A percentile compares a stretch with the other conserved stretches of the same genome.
Evolutionary conservation across 2,329 filamentous ascomycete species (phyloP).

Genomic region (Fusarium equiseti): DNA sequence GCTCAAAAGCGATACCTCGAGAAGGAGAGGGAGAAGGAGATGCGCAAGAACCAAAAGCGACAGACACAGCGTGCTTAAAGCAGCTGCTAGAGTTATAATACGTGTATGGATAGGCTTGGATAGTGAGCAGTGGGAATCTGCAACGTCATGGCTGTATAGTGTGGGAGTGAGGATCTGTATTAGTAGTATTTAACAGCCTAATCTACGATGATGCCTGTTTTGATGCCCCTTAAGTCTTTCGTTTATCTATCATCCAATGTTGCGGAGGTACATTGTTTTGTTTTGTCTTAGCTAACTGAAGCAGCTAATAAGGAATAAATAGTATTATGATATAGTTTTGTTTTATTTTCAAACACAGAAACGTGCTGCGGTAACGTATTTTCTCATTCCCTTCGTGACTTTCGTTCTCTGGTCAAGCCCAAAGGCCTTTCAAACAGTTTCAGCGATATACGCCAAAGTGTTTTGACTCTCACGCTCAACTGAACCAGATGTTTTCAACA

Average conservation of each 20-base stretch:
- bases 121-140: constrained; percentile 1
- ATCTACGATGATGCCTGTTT: constrained; percentile 26
- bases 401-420: background rate
- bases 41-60: constrained; percentile 67
- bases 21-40: constrained; percentile 81
- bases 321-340: background rate
- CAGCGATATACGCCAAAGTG: background rate
- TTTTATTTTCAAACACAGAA: background rate
- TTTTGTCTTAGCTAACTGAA: background rate
- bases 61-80: constrained; percentile 64
- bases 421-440: background rate
- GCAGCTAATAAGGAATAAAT: background rate
- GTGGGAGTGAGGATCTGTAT: constrained; percentile 34
- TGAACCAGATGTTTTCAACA: background rate
- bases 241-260: background rate
- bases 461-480: background rate
- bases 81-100: background rate
- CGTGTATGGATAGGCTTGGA: background rate
- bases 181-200: constrained; percentile 37
- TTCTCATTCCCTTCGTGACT: background rate
- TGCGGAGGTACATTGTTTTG: background rate
- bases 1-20: constrained; percentile 89
- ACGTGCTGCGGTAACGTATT: background rate
- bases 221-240: background rate
- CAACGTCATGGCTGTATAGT: constrained; percentile 26